A percentile compares a stretch with the other conserved stretches of the same genome.
phyloP scores from a whole-genome alignment of 1,284 basidiomycete species.

The Chalciporus sp. region DNA sequence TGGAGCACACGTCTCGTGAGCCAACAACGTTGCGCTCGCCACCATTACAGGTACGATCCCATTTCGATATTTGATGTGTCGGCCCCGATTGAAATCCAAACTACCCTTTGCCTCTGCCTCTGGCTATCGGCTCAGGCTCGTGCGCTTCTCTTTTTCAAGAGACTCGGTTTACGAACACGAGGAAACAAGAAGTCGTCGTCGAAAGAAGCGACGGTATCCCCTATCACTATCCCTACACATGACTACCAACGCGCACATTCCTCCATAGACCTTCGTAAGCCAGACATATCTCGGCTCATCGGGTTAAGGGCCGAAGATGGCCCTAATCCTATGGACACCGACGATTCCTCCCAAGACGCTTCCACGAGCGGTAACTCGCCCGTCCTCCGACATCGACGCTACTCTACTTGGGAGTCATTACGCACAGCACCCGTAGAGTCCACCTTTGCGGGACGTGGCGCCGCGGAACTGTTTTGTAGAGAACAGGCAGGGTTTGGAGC shows the following conservation, averaged over 20 bases:
- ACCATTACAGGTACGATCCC: conserved; percentile 34
- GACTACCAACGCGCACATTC: conserved; percentile 32
- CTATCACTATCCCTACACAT: conserved; percentile 19
- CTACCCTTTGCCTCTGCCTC: not conserved
- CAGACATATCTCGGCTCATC: conserved; percentile 47
- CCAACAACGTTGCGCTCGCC: conserved; percentile 29
- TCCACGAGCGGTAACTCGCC: conserved; percentile 29
- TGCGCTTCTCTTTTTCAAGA: conserved; percentile 44
- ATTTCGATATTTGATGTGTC: not conserved
- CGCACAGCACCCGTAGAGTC: conserved; percentile 9
- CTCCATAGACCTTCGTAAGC: conserved; percentile 41
- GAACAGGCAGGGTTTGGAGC: conserved; percentile 5
- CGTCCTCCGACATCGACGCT: conserved; percentile 19
- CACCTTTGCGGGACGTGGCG: conserved; percentile 14
- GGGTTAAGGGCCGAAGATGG: conserved; percentile 34
- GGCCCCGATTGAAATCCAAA: conserved; percentile 20
- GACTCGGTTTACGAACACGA: conserved; percentile 36
- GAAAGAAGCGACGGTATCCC: conserved; percentile 23
- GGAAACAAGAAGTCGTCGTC: conserved; percentile 19
- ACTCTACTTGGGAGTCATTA: conserved; percentile 28
- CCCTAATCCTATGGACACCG: conserved; percentile 32
- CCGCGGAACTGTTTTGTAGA: conserved; percentile 11
- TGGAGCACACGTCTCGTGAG: conserved; percentile 27
- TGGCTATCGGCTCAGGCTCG: conserved; percentile 31
- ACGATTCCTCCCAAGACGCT: conserved; percentile 37